Evolutionary conservation across 306 rosid species (phyloP).

Genomic region (Sophora flavescens): DNA sequence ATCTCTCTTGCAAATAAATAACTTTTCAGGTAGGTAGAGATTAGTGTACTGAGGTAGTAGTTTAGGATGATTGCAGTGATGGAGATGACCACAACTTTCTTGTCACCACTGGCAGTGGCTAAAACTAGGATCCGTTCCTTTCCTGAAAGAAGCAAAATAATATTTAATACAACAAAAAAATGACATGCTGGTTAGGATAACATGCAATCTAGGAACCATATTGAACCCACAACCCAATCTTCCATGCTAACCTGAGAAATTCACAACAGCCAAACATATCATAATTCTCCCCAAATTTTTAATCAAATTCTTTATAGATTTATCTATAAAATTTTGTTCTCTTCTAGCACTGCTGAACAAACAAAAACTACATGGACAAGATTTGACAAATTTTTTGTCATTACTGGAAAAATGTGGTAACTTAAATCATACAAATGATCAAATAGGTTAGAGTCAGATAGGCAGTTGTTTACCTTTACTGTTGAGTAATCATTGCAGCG

Average conservation of each 20-base stretch:
- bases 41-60: slow-evolving; percentile 20
- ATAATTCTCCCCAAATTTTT: not conserved
- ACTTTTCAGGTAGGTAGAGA: slow-evolving; percentile 10
- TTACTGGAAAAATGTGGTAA: not conserved
- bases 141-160: slow-evolving; percentile 49
- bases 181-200: not conserved
- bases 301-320: not conserved
- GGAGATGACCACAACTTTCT: slow-evolving; percentile 77
- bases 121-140: slow-evolving; percentile 53
- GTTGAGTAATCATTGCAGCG: slow-evolving; percentile 25
- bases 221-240: not conserved
- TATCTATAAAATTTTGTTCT: not conserved
- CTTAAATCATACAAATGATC: not conserved
- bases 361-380: not conserved
- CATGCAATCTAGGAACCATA: slow-evolving; percentile 8
- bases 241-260: not conserved
- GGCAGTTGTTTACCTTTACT: not conserved
- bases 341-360: not conserved
- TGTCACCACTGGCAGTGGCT: slow-evolving; percentile 68
- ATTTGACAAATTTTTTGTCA: slow-evolving; percentile 11
- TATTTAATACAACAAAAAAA: not conserved
- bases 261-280: not conserved
- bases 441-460: slow-evolving; percentile 1
- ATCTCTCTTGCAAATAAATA: slow-evolving; percentile 18
- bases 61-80: slow-evolving; percentile 45